phyloP scores from a whole-genome alignment of 768 basidiomycete genomes.

The Punctularia strigosozonata region DNA sequence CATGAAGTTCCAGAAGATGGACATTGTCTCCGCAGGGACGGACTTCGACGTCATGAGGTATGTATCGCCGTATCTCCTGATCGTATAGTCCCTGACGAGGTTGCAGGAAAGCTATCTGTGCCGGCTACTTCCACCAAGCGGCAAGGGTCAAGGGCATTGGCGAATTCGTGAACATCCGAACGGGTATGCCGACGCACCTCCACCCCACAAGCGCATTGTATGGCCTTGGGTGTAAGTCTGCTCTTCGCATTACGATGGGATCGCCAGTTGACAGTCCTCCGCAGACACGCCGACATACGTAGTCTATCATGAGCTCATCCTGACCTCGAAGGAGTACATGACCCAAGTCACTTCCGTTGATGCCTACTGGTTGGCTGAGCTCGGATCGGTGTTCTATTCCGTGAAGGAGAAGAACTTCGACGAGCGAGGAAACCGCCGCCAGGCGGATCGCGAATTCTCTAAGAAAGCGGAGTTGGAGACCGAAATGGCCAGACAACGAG shows the following conservation, averaged over 20 bases:
- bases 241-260: background rate
- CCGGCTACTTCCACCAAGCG: slow-evolving; percentile 98
- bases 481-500: slow-evolving; percentile 77
- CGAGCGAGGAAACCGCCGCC: slow-evolving; percentile 64
- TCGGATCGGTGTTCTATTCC: slow-evolving; percentile 94
- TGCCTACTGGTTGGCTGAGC: slow-evolving; percentile 96
- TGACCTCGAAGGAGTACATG: slow-evolving; percentile 97
- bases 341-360: slow-evolving; percentile 98
- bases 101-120: slow-evolving; percentile 85
- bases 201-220: slow-evolving; percentile 96
- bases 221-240: slow-evolving; percentile 78
- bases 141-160: slow-evolving; percentile 98
- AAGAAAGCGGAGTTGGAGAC: slow-evolving; percentile 85
- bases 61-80: slow-evolving; percentile 8
- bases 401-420: slow-evolving; percentile 98
- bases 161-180: slow-evolving; percentile 95
- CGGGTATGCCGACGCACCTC: slow-evolving; percentile 87
- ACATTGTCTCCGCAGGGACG: slow-evolving; percentile 80
- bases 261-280: slow-evolving; percentile 5
- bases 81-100: background rate
- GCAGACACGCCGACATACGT: slow-evolving; percentile 92
- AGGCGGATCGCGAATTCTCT: slow-evolving; percentile 84
- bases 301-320: slow-evolving; percentile 91
- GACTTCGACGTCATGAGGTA: slow-evolving; percentile 87
- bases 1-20: slow-evolving; percentile 99